These are phyloP conservation scores for Hordeum vulgare DNA, from an alignment of 176 grass and related monocot species.

Conservation along the genomic window MorexV3_pseudomolecules_assembly NC_058518.1:493289333-493289832, in stretches of 20 bases:
- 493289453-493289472: slow-evolving; percentile 26
- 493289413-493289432: slow-evolving; percentile 50
- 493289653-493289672: background rate
- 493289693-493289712: background rate
- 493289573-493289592: background rate
- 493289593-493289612: background rate
- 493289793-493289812: background rate
- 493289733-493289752: background rate
- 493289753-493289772: background rate
- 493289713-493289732: background rate
- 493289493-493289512: slow-evolving; percentile 62
- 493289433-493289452: slow-evolving; percentile 52
- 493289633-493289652: background rate
- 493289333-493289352: background rate
- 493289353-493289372: slow-evolving; percentile 50
- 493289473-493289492: slow-evolving; percentile 23
- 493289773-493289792: background rate
- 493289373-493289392: slow-evolving; percentile 89
- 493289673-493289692: background rate
- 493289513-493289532: slow-evolving; percentile 83
- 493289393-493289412: slow-evolving; percentile 88
- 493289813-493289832: background rate
- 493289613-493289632: background rate
- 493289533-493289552: slow-evolving; percentile 69
- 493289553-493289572: background rate